Base-by-base conservation (phyloP, 148 eudicot genomes). In the Rhododendron ferrugineum region DNA sequence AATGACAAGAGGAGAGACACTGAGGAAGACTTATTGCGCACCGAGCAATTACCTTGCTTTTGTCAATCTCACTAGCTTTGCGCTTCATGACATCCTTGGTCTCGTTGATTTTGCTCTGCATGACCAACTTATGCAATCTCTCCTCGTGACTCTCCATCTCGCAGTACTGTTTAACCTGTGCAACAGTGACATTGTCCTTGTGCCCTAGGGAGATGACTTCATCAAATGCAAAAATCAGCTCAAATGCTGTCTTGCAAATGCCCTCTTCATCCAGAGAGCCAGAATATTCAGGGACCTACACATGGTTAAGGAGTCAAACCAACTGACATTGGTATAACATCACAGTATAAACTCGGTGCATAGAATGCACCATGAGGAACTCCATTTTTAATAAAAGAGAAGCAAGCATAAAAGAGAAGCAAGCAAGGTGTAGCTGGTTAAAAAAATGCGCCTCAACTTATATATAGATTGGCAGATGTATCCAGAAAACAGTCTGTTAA, bases 131-230 rank as follows among this genome's bases (percentile, higher is more conserved):
- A 94, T 97, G 96, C 92, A 97, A 88, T 87, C 90, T 95, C 92
- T 97, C 99, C 85, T 97, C 99, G 78, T 97, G 98, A 91, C 99
- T 97, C 90, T 97, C 99, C 99, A 97, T 97, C 87, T 95, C 99
- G 88, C 96, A 93, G 88, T 95, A 97, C 88, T 97, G 99, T 86
- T 92, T 97, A 87, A 97, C 99, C 89, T 94, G 98, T 70, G 95
- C 92, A 90, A 94, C 94, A 80, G 98, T 97, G 81, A 94, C 96
- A 90, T 85, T 94, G 85, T 97, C 99, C 87, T 93, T 97, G 96
- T 97, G 98, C 86, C 99, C 99, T 77, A 93, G 93, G 50, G 98
- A 91, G 50, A 97, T 97, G 75, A 92, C 94, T 91, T 97, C 99
- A 86, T 97, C 99, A 87, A 97, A 97, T 78, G 98, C 94, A 90